These are phyloP conservation scores for Diaporthe destruens DNA, from an alignment of 2,329 filamentous ascomycete species.

Conservation along the genomic window DNA sequence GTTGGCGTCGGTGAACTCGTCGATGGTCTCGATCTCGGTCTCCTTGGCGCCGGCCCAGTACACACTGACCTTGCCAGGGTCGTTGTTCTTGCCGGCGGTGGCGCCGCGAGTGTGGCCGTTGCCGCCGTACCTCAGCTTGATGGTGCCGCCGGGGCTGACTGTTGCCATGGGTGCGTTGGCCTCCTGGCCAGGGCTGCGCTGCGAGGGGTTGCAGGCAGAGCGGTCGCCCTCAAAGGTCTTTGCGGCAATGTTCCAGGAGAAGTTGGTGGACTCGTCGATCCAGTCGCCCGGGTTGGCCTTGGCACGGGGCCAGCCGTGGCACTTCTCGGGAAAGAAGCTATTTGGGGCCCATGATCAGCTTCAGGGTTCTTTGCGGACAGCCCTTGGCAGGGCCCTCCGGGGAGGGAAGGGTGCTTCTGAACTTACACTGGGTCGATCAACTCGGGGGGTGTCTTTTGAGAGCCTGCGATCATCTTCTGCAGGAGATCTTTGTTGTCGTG, in stretches of 20 bases:
- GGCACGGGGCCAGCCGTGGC: conserved; percentile 30
- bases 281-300: conserved; percentile 30
- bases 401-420: neutral
- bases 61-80: conserved; percentile 26
- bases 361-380: neutral
- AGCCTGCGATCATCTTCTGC: conserved; percentile 29
- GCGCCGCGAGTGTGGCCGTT: conserved; percentile 27
- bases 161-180: conserved; percentile 27
- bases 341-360: conserved; percentile 7
- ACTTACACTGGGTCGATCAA: conserved; percentile 28
- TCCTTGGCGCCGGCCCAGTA: conserved; percentile 30
- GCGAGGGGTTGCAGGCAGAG: conserved; percentile 26
- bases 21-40: conserved; percentile 32
- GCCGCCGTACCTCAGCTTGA: conserved; percentile 30
- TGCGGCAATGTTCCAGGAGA: conserved; percentile 28
- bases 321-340: conserved; percentile 24
- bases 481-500: conserved; percentile 29
- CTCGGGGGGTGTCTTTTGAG: conserved; percentile 17
- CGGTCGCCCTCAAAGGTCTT: conserved; percentile 23
- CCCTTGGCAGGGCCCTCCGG: neutral
- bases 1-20: conserved; percentile 33
- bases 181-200: conserved; percentile 27
- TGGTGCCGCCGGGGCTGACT: conserved; percentile 29
- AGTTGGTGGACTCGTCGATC: conserved; percentile 34
- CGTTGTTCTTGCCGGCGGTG: conserved; percentile 21